phyloP scores from a whole-genome alignment of 129 eudicot genomes.

The Lactuca sativa region DNA sequence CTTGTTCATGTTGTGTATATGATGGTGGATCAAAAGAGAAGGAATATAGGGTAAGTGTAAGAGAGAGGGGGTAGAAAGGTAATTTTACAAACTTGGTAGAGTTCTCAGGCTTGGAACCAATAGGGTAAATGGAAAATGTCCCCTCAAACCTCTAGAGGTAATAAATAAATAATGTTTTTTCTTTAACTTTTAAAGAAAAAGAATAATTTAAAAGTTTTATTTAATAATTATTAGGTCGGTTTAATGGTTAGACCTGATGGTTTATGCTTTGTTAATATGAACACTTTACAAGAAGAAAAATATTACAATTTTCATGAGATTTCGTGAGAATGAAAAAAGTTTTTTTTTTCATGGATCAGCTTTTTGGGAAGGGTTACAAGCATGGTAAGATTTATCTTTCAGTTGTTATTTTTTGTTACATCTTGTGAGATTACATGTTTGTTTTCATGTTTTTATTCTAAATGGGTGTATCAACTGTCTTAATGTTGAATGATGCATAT shows the following conservation, averaged over 20 bases:
- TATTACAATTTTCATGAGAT: no score
- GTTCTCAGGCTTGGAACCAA: slow-evolving; percentile 80
- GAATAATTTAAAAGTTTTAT: not conserved
- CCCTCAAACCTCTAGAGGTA: slow-evolving; percentile 95
- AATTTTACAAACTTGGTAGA: slow-evolving; percentile 91
- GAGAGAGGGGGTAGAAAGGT: slow-evolving; percentile 99
- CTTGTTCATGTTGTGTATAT: slow-evolving; percentile 92
- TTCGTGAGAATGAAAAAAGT: no score
- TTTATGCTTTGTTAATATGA: no score
- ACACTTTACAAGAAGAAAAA: no score
- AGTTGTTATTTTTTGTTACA: no score
- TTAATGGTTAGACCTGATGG: slow-evolving; percentile 93
- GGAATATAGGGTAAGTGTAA: slow-evolving; percentile 86
- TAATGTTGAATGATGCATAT: no score
- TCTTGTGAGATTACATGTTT: no score
- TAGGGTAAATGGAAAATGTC: slow-evolving; percentile 90
- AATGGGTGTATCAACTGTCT: no score
- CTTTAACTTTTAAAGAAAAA: not conserved
- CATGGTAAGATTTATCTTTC: no score
- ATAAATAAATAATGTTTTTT: not conserved
- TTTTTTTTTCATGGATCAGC: no score
- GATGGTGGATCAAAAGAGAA: slow-evolving; percentile 84
- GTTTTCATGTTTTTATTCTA: no score
- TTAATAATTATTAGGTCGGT: slow-evolving; percentile 73
- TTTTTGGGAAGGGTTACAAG: no score